These are phyloP conservation scores for Candida easanensis DNA, from an alignment of 805 yeast species.

Conservation along the genomic window DNA sequence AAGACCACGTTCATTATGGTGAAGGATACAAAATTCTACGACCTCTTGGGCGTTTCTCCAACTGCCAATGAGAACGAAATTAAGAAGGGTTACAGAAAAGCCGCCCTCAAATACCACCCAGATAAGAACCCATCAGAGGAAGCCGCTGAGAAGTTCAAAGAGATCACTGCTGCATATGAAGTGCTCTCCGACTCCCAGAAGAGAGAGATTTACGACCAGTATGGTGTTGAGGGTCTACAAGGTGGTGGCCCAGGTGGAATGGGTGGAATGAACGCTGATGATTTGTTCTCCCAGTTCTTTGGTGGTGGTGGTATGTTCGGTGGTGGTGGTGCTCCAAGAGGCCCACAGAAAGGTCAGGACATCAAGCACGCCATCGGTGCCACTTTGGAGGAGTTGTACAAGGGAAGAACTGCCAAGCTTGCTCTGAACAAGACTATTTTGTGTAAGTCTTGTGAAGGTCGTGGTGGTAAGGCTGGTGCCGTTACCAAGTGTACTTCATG, in stretches of 20 bases:
- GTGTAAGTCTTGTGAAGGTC: constrained; percentile 88
- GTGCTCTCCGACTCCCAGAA: constrained; percentile 83
- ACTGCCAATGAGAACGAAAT: constrained; percentile 68
- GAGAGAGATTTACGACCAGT: constrained; percentile 84
- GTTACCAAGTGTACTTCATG: constrained; percentile 85
- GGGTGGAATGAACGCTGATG: constrained; percentile 68
- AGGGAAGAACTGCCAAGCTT: constrained; percentile 90
- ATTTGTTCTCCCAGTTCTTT: constrained; percentile 77
- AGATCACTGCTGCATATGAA: constrained; percentile 84
- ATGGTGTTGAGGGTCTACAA: constrained; percentile 88
- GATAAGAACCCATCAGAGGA: constrained; percentile 83
- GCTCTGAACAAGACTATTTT: constrained; percentile 89
- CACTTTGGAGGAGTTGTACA: constrained; percentile 87
- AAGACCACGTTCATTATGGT: constrained; percentile 48
- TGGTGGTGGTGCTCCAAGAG: constrained; percentile 66
- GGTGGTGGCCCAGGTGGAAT: constrained; percentile 77
- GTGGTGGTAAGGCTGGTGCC: constrained; percentile 91
- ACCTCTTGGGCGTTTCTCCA: constrained; percentile 67
- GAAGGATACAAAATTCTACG: constrained; percentile 76
- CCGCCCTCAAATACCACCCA: constrained; percentile 80
- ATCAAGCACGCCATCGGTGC: constrained; percentile 85
- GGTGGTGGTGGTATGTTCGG: constrained; percentile 62
- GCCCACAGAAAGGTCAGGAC: constrained; percentile 88
- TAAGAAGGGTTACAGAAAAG: constrained; percentile 79
- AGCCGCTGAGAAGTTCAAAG: constrained; percentile 95